These are phyloP conservation scores for Emmonsiellopsis sp. DNA, from an alignment of 2,329 filamentous ascomycete genomes.

Conservation along the genomic window DNA sequence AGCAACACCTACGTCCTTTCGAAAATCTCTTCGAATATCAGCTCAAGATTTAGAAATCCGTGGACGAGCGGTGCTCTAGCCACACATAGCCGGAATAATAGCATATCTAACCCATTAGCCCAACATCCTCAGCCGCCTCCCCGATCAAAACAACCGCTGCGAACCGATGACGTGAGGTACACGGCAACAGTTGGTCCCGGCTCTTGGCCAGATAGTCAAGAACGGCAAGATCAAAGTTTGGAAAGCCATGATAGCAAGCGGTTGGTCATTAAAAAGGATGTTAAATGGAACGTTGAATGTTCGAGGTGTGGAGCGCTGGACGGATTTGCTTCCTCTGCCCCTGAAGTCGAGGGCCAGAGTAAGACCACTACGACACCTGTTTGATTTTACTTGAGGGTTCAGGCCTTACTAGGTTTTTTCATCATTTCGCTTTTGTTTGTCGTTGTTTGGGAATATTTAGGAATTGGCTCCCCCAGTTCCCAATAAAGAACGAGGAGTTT, in stretches of 20 bases:
- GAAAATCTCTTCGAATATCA: neutral
- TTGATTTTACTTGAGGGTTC: too few relatives aligned
- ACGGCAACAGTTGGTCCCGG: neutral
- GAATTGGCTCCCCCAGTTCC: too few relatives aligned
- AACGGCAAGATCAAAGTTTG: neutral
- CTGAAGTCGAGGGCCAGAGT: neutral
- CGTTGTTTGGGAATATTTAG: too few relatives aligned
- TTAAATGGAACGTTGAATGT: conserved; percentile 3
- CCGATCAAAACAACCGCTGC: neutral
- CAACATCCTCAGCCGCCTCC: neutral
- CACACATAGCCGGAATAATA: neutral
- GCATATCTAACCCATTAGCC: neutral
- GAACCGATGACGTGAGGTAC: neutral
- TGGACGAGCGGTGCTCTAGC: neutral
- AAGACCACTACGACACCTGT: neutral
- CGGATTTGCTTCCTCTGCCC: neutral
- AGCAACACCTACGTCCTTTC: neutral
- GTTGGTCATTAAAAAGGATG: neutral
- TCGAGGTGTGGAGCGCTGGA: neutral
- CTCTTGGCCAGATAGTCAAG: neutral
- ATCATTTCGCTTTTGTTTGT: too few relatives aligned
- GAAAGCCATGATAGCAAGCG: neutral
- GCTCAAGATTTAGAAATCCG: neutral
- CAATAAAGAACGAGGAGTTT: too few relatives aligned
- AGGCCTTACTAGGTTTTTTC: too few relatives aligned